Evolutionary conservation across 1,139 yeast species (phyloP), one percentile per base, ranked within the genome.

Genomic region (Entelexis paramagnoliae): DNA sequence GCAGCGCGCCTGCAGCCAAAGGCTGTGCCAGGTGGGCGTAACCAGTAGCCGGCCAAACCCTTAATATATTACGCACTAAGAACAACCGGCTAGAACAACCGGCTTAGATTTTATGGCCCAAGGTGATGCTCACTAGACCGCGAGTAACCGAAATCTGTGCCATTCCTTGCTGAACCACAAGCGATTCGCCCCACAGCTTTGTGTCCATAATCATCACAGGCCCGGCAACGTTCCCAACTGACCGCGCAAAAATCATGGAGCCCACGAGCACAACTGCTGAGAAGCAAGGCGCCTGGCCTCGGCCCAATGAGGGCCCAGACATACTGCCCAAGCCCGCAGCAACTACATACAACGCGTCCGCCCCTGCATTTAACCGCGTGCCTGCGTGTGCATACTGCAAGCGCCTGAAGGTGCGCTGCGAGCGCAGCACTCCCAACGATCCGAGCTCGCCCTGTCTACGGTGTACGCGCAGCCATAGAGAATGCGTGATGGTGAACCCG

Each of bases 331-430:
- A 32, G 16, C 42, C 42, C 4, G 10, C 29, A 14, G 42, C 14
- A 8, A 7, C 20, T 1, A 17, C 40, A 9, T 32, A 33, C 17
- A 24, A 20, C n/a, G 36, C 30, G 24, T 28, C 13, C 22, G 16
- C 22, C 6, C 42, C 39, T 32, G 35, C 48, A 6, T 46, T 50
- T 9, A 41, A 48, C 17, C 45, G 45, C 17, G 34, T 41, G 8
- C 51, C 58, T 8, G 95, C 95, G 0, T 87, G 96, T 65, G 81
- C 80, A 52, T 76, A 81, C 51, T 87, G 96, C 64, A 94, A 87
- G 62, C 66, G 83, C 0, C 72, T 86, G 49, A 87, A 87, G 62
- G 95, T 86, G 34, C 80, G 82, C 59, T 87, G 96, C 65, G 79
- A 83, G 13, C 93, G 94, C 0, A 72, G 82, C 1, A 83, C 83